Base-by-base conservation (phyloP, 2,329 filamentous ascomycete genomes). In the Penicillium rolfsii region DNA sequence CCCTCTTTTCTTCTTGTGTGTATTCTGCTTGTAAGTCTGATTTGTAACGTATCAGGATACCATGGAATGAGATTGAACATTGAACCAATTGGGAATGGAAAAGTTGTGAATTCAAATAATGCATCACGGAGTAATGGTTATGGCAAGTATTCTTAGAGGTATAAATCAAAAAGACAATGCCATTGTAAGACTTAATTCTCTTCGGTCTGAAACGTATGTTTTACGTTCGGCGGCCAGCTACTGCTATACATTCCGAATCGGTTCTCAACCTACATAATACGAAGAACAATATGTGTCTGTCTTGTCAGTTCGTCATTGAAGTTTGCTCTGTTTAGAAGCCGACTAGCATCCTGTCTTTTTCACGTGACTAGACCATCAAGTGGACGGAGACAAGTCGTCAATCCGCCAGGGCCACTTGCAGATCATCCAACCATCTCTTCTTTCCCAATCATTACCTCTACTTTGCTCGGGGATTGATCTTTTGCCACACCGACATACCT, bases 31-130 rank as follows among this genome's bases (percentile, higher is more conserved):
- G 53, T 12, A 22, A 36, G 28, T 62, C 52, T 50, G 65, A 60
- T 63, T 59, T 67, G 67, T 66, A 62, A 67, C 61, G 63, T 60
- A 61, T 62, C 52, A 59, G 62, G 62, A 67, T 64, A 67, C 61
- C 64, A 67, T 61, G 40, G 33, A 61, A 55, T 63, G 48, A 67
- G 46, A 46, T 57, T 57, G 55, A 41, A 67, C 50, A 46, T 57
- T 57, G 55, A 41, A 22, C n/a, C 28, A 40, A 41, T 8, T 43
- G 28, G 14, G 36, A 12, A 22, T 43, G 12, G 24, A n/a, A n/a
- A 16, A 24, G 19, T 5, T 14, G 24, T 19, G 12, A 36, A 38
- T 5, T 22, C 9, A 14, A 28, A 26, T 30, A 22, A 52, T 22
- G 24, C 4, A 33, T 14, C 3, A 5, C 16, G 19, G 14, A 11